phyloP scores from a whole-genome alignment of 2,329 filamentous ascomycete genomes.

The Teratosphaeria nubilosa region DNA sequence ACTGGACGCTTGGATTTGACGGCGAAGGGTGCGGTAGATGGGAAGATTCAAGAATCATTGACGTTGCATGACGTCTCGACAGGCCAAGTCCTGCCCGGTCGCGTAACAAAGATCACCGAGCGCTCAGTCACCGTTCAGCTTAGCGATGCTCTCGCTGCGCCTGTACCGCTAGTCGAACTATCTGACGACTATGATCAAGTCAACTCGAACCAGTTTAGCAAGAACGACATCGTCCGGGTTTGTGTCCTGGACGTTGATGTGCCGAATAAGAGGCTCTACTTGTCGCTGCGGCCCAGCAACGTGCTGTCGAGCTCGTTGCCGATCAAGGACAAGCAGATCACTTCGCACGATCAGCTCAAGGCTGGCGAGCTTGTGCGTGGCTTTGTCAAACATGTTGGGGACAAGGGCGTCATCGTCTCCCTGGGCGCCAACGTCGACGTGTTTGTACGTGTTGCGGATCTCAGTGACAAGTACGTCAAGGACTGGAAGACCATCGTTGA shows the following conservation, averaged over 20 bases:
- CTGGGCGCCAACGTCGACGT: slow-evolving; percentile 73
- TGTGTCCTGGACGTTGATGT: slow-evolving; percentile 71
- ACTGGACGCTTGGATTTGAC: slow-evolving; percentile 71
- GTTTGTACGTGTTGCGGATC: slow-evolving; percentile 73
- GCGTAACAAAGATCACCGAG: slow-evolving; percentile 77
- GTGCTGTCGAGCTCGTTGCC: slow-evolving; percentile 76
- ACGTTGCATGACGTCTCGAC: slow-evolving; percentile 62
- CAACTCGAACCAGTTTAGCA: slow-evolving; percentile 63
- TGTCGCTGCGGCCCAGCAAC: slow-evolving; percentile 79
- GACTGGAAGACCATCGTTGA: slow-evolving; percentile 90
- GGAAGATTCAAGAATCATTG: slow-evolving; percentile 44
- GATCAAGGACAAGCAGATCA: slow-evolving; percentile 73
- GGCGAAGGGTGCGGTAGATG: slow-evolving; percentile 8
- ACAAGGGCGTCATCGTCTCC: slow-evolving; percentile 79
- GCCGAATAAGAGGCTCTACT: slow-evolving; percentile 70
- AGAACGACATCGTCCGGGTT: slow-evolving; percentile 81
- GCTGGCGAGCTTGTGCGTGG: slow-evolving; percentile 74
- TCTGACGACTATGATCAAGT: slow-evolving; percentile 77
- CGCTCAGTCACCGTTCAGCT: slow-evolving; percentile 77
- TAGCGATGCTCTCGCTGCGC: slow-evolving; percentile 67
- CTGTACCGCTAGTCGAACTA: slow-evolving; percentile 73
- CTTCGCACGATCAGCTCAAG: slow-evolving; percentile 58
- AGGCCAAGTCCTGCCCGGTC: slow-evolving; percentile 72
- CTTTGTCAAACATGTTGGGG: slow-evolving; percentile 81
- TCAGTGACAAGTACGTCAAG: slow-evolving; percentile 85